phyloP scores from a whole-genome alignment of 2,329 filamentous ascomycete genomes.

The Diaporthe velutina region DNA sequence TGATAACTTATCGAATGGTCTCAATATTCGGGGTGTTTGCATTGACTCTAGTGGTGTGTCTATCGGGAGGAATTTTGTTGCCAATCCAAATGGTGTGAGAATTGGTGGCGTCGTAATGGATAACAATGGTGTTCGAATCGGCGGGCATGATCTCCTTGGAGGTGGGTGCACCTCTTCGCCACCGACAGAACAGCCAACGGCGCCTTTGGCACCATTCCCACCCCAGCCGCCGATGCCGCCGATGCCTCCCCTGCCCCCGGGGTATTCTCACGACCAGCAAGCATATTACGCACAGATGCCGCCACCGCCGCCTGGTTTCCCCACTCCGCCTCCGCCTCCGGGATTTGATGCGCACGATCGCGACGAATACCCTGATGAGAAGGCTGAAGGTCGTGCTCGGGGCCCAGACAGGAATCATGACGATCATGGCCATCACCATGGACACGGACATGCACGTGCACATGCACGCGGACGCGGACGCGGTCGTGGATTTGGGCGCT shows the following conservation, averaged over 20 bases:
- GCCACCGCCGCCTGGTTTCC: conserved; percentile 28
- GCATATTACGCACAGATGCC: conserved; percentile 28
- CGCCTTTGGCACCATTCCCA: neutral
- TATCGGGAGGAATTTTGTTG: conserved; percentile 58
- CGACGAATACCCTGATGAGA: conserved; percentile 4
- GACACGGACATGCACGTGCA: conserved; percentile 39
- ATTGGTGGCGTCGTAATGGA: conserved; percentile 60
- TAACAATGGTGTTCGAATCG: conserved; percentile 52
- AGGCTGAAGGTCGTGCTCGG: conserved; percentile 2
- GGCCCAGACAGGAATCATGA: conserved; percentile 1
- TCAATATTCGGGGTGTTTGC: conserved; percentile 55
- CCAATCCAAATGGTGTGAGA: conserved; percentile 59
- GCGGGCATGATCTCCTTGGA: conserved; percentile 32
- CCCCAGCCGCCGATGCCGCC: conserved; percentile 25
- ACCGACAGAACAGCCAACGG: neutral
- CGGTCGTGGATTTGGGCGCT: conserved; percentile 39
- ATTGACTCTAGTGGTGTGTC: conserved; percentile 59
- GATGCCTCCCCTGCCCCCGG: conserved; percentile 20
- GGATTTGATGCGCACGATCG: neutral
- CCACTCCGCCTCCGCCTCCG: neutral
- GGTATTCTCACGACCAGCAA: neutral
- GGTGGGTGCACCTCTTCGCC: neutral
- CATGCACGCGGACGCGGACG: conserved; percentile 5
- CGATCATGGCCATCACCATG: conserved; percentile 29
- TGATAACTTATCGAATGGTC: conserved; percentile 41